Base-by-base conservation (phyloP, 148 eudicot genomes). In the Spergularia marina region DNA sequence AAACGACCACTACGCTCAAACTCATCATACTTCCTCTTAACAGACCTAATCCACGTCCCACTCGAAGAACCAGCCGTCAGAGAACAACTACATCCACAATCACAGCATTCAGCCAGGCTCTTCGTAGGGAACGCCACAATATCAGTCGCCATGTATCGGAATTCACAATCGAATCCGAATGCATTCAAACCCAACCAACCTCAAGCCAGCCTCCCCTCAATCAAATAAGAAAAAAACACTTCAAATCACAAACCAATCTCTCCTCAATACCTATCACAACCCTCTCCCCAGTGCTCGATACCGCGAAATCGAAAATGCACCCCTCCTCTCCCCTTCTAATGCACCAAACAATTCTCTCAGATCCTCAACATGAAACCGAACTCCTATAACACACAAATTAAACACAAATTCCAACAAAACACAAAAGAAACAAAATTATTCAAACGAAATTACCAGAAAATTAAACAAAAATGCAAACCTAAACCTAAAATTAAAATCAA, bases 1-100 rank as follows among this genome's bases (percentile, higher is more conserved):
- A 86, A 87, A 23, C 56, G 81, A 34, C 81, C 72, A 14, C 80
- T 81, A 65, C 74, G 86, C 65, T 85, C 92, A 70, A 79, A 75
- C 70, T 95, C 97, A 53, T 86, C 88, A 21, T 77, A 71, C 72
- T 92, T 95, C 78, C 97, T 84, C 82, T 95, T 95, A 53, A 92
- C 96, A 0, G 97, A 85, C 52, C 97, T 86, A 60, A 89, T 77
- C 88, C 85, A 87, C 17, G 82, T 76, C 72, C 87, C 92, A 4
- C 69, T 63, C 30, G 75, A 77, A 52, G 92, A 83, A 69, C 86
- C 71, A 18, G 82, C 74, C 68, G 82, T 82, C 52, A 79, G 21
- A 5, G 88, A 81, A 81, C 92, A 95, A 65, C 81, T 84, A 81
- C 97, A 86, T 59, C 86, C 96, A 70, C 97, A 92, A 76, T 90